phyloP scores from a whole-genome alignment of 192 early-diverging fungal genomes.

The Dissophora ornata region DNA sequence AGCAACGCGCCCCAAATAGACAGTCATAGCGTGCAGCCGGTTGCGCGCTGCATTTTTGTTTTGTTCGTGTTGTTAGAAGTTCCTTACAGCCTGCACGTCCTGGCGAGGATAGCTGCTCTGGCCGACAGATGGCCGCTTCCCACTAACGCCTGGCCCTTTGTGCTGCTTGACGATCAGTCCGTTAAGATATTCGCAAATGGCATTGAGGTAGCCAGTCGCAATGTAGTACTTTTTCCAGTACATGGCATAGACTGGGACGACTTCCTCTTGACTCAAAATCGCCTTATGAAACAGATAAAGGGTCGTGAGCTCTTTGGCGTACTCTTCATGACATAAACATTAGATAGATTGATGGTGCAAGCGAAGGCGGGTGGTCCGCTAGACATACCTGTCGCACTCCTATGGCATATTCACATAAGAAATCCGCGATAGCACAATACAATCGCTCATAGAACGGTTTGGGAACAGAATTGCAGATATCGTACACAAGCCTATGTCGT shows the following conservation, averaged over 20 bases:
- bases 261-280: constrained; percentile 72
- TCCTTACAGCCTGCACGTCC: constrained; percentile 71
- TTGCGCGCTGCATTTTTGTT: constrained; percentile 11
- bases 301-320: too few species aligned
- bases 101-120: constrained; percentile 66
- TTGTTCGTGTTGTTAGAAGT: constrained; percentile 7
- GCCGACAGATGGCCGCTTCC: constrained; percentile 54
- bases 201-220: constrained; percentile 68
- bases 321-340: too few species aligned
- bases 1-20: too few species aligned
- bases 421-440: constrained; percentile 74
- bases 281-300: constrained; percentile 42
- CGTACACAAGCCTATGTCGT: constrained; percentile 74
- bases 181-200: constrained; percentile 81
- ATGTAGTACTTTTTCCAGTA: constrained; percentile 75
- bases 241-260: constrained; percentile 72
- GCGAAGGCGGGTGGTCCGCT: too few species aligned
- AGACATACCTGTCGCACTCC: constrained; percentile 61
- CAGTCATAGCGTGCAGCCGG: too few species aligned
- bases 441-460: constrained; percentile 74
- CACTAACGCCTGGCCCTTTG: constrained; percentile 38
- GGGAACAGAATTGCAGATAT: constrained; percentile 82
- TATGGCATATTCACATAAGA: constrained; percentile 69
- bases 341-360: too few species aligned
- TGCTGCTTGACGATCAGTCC: constrained; percentile 58